Evolutionary conservation across 371 early-diverging fungal genomes (phyloP).

Genomic region (Mortierella sp.): DNA sequence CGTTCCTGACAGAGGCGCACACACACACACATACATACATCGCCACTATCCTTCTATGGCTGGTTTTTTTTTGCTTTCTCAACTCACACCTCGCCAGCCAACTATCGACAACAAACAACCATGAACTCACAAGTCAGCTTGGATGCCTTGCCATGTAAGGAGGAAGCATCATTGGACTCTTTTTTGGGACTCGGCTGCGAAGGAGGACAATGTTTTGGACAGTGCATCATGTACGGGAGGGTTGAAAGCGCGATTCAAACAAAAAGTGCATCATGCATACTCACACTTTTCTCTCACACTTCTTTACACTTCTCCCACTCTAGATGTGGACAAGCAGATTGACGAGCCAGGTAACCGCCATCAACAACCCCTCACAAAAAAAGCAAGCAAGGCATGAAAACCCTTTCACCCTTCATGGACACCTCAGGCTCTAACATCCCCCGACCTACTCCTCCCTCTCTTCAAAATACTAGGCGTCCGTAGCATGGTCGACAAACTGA

Average conservation of each 20-base stretch:
- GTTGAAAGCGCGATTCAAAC: not conserved
- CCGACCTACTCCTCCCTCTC: not conserved
- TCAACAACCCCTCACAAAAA: not conserved
- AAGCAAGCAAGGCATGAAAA: not conserved
- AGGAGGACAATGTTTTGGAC: no score
- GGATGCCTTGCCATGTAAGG: conserved; percentile 59
- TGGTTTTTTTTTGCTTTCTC: not conserved
- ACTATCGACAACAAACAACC: not conserved
- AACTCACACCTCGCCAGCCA: conserved; percentile 1
- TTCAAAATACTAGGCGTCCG: conserved; percentile 45
- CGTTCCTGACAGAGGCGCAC: not conserved
- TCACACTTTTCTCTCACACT: not conserved
- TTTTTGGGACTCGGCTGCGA: not conserved
- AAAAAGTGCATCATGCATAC: not conserved
- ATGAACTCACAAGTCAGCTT: conserved; percentile 32
- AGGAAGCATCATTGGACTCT: not conserved
- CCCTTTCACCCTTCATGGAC: not conserved
- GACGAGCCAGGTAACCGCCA: conserved; percentile 56
- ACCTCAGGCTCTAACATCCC: not conserved
- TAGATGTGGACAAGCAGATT: conserved; percentile 59
- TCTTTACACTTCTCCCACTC: not conserved
- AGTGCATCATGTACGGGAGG: no score
- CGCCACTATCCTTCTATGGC: no score
- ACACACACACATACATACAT: not conserved
- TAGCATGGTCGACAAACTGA: conserved; percentile 69